A percentile compares a stretch with the other conserved stretches of the same genome.
Evolutionary conservation across 495 filamentous ascomycete genomes (phyloP).

Genomic region (Xylaria nigripes): DNA sequence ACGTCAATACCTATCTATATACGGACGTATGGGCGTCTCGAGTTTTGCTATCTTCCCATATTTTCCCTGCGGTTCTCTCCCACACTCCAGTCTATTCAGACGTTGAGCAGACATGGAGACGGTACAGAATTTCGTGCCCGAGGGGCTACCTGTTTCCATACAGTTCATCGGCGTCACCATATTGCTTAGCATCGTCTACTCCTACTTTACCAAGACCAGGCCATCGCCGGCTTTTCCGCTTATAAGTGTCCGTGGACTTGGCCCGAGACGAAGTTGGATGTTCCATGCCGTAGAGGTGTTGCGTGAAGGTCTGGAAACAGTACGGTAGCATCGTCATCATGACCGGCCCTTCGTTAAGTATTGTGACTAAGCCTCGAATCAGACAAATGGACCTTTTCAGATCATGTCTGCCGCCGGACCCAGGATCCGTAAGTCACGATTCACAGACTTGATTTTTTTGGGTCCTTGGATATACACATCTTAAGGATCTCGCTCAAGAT

Average conservation of each 20-base stretch:
- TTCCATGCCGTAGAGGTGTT: slow-evolving; percentile 18
- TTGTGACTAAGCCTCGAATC: background rate
- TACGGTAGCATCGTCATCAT: background rate
- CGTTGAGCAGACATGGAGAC: slow-evolving; percentile 14
- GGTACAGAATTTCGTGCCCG: slow-evolving; percentile 16
- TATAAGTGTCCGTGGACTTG: slow-evolving; percentile 17
- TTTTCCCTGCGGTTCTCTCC: background rate
- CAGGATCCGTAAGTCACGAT: slow-evolving; percentile 19
- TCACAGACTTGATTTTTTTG: background rate
- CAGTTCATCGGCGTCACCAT: slow-evolving; percentile 18
- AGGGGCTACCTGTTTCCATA: slow-evolving; percentile 20
- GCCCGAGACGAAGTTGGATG: slow-evolving; percentile 19
- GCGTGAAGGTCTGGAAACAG: slow-evolving; percentile 15
- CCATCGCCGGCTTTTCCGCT: slow-evolving; percentile 24
- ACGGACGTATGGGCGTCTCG: background rate
- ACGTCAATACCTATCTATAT: background rate
- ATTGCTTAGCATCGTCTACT: slow-evolving; percentile 19
- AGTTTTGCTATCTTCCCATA: background rate
- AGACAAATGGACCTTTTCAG: slow-evolving; percentile 22
- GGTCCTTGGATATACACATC: no score
- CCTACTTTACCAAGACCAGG: slow-evolving; percentile 15
- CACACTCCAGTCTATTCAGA: background rate
- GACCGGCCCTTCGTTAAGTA: background rate
- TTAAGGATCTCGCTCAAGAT: background rate
- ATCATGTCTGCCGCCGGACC: slow-evolving; percentile 24